Evolutionary conservation across 2,329 filamentous ascomycete species (phyloP).

Genomic region (Colletotrichum magnum): DNA sequence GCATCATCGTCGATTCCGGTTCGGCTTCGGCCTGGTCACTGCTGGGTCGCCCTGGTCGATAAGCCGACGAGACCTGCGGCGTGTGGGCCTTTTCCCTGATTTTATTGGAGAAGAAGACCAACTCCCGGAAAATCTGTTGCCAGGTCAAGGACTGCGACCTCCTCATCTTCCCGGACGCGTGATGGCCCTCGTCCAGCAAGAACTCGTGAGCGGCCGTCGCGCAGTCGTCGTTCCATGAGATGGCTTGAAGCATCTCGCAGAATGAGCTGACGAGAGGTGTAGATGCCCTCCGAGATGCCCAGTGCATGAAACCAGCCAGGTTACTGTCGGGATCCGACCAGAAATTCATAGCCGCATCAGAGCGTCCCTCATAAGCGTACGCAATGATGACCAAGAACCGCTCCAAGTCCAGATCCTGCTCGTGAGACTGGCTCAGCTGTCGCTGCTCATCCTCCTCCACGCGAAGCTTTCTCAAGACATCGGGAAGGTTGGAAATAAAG

Average conservation of each 20-base stretch:
- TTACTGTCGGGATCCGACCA: conserved; percentile 96
- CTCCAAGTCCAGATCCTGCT: conserved; percentile 83
- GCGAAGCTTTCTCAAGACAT: conserved; percentile 88
- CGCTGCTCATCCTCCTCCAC: conserved; percentile 92
- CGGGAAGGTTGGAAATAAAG: conserved; percentile 95
- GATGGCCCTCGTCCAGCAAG: conserved; percentile 85
- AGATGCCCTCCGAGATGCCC: conserved; percentile 95
- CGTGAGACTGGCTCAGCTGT: conserved; percentile 74
- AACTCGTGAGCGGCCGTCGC: conserved; percentile 91
- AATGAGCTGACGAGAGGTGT: conserved; percentile 97
- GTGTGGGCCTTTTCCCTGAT: conserved; percentile 79
- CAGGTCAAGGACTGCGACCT: conserved; percentile 90
- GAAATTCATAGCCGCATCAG: conserved; percentile 88
- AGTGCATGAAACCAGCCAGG: conserved; percentile 93
- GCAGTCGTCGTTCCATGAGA: conserved; percentile 86
- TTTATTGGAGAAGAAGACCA: conserved; percentile 85
- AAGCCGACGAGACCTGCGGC: conserved; percentile 63
- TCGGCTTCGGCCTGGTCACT: conserved; percentile 82
- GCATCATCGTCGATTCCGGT: conserved; percentile 95
- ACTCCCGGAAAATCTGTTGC: conserved; percentile 91
- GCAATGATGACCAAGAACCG: conserved; percentile 93
- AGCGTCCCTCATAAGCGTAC: conserved; percentile 88
- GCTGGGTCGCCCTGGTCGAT: conserved; percentile 72
- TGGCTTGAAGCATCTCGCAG: conserved; percentile 93
- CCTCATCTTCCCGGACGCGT: conserved; percentile 82